Evolutionary conservation across 176 grass and related monocot genomes (phyloP), one percentile per base, ranked within the genome.

Genomic region (Aechmea fasciata): DNA sequence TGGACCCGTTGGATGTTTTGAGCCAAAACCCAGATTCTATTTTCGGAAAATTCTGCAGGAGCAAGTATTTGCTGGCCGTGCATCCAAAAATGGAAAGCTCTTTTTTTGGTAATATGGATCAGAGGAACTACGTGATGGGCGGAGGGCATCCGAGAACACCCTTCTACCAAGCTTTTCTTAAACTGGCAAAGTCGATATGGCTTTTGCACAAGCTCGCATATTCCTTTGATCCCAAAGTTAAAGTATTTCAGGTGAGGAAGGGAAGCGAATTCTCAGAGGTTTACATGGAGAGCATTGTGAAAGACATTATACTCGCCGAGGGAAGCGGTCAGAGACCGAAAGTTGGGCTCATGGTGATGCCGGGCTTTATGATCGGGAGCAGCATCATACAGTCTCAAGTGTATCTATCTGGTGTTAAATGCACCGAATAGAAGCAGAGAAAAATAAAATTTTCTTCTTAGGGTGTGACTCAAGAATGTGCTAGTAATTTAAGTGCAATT

Each of bases 1-100:
- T 99, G 94, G 94, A 99, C 77, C 94, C 94, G 11, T 74, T 93
- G 77, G 94, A 97, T 81, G 87, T 97, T 50, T 65, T 97, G 18
- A 90, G 94, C 80, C 89, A 92, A 80, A 92, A 90, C 28, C 89
- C 94, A 13, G 82, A 90, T 50, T 97, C 89, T 0, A 15, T 83
- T 33, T 93, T 93, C 53, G 94, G 94, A n/a, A 92, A 93, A 78
- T 97, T 97, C 70, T 90, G 89, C 69, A 81, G 86, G 76, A 83
- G 64, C 12, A 97, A 87, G 62, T 97, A 97, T 79, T 83, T 90
- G 13, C 24, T 84, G 10, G 79, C 92, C 33, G 82, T 97, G 71
- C 94, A 97, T 77, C 86, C 79, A 3, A 92, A 90, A 64, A 97
- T 96, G 92, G 92, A 96, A 80, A 88, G 80, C 18, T 89, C 88